phyloP scores from a whole-genome alignment of 768 basidiomycete species.

The Brasilioporus rufonigricans region DNA sequence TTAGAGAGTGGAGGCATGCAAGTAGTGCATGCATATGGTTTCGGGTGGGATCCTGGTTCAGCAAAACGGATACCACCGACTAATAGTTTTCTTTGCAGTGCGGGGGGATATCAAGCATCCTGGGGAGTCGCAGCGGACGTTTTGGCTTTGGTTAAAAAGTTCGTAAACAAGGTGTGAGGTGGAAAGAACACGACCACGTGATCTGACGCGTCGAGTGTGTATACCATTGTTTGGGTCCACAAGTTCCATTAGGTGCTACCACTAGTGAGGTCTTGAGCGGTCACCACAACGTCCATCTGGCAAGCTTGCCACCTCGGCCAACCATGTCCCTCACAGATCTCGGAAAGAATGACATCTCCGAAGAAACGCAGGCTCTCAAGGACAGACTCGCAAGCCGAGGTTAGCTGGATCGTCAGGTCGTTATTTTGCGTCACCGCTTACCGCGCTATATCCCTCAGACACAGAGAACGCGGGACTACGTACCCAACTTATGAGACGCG shows the following conservation, averaged over 20 bases:
- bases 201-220: constrained; percentile 29
- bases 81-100: constrained; percentile 21
- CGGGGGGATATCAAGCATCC: constrained; percentile 39
- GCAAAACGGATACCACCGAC: not conserved
- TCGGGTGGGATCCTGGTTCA: constrained; percentile 39
- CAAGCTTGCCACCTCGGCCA: constrained; percentile 15
- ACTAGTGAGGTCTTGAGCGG: not conserved
- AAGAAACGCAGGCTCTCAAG: constrained; percentile 37
- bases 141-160: constrained; percentile 23
- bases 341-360: constrained; percentile 39
- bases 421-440: constrained; percentile 2
- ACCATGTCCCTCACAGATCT: constrained; percentile 40
- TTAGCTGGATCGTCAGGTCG: constrained; percentile 13
- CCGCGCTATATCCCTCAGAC: constrained; percentile 24
- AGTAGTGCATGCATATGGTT: constrained; percentile 61
- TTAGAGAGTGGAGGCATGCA: constrained; percentile 23
- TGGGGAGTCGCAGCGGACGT: constrained; percentile 46
- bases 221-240: constrained; percentile 25
- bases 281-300: constrained; percentile 9
- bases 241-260: constrained; percentile 1
- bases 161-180: not conserved
- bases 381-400: constrained; percentile 37
- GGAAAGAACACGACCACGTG: constrained; percentile 31
- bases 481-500: constrained; percentile 35
- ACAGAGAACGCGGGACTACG: constrained; percentile 35